Evolutionary conservation across 805 yeast species (phyloP).

Genomic region (Nakazawaea populi): DNA sequence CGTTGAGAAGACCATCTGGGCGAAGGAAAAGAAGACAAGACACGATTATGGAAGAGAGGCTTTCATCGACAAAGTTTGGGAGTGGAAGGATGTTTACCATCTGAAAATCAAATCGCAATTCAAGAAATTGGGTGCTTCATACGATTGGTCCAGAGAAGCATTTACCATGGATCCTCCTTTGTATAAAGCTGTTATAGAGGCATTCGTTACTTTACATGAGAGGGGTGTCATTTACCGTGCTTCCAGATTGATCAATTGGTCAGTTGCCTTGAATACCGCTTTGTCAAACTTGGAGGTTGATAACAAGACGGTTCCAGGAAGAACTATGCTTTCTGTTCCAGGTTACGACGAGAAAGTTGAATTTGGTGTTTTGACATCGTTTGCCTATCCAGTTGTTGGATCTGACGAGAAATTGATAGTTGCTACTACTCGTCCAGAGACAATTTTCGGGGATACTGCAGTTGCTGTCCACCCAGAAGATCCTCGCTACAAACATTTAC

Average conservation of each 20-base stretch:
- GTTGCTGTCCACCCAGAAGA: constrained; percentile 98
- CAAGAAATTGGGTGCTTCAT: constrained; percentile 88
- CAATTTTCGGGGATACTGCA: constrained; percentile 96
- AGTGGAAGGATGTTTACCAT: constrained; percentile 96
- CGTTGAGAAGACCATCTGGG: constrained; percentile 94
- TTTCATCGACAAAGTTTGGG: constrained; percentile 88
- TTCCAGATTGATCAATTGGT: constrained; percentile 91
- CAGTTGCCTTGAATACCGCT: constrained; percentile 90
- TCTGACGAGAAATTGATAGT: constrained; percentile 84
- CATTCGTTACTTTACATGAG: constrained; percentile 86
- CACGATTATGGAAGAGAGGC: constrained; percentile 94
- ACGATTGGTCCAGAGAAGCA: constrained; percentile 93
- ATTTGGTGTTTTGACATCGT: constrained; percentile 95
- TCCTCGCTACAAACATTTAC: constrained; percentile 86
- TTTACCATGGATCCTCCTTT: constrained; percentile 83
- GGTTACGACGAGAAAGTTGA: constrained; percentile 87
- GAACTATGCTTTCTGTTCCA: constrained; percentile 78
- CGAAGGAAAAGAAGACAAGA: constrained; percentile 79
- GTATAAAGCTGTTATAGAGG: constrained; percentile 78
- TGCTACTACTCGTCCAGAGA: constrained; percentile 99
- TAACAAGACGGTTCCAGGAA: constrained; percentile 81
- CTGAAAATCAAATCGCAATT: constrained; percentile 78
- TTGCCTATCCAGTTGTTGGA: constrained; percentile 82
- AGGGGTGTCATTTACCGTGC: constrained; percentile 96
- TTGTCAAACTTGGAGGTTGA: constrained; percentile 95